Evolutionary conservation across 2,329 filamentous ascomycete genomes (phyloP), one percentile per base, ranked within the genome.

Genomic region (Knufia petricola): DNA sequence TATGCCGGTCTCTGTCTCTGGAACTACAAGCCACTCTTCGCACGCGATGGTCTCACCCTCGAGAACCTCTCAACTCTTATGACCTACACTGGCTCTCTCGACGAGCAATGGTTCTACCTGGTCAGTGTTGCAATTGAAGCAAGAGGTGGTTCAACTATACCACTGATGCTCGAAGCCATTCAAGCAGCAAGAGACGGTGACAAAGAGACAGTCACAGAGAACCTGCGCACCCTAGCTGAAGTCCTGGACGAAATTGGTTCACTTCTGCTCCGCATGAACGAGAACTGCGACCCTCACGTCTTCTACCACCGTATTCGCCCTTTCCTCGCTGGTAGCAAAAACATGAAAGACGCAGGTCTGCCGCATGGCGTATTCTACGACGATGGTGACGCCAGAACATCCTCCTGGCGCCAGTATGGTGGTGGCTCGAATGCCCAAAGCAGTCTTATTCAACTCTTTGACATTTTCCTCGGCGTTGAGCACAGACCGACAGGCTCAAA

Each of bases 61-160:
- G 83, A 92, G 61, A 96, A 98, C 60, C 76, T 98, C 49, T 82
- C 87, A 34, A 92, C 87, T 1, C 74, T 96, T 52, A 80, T 82
- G 60, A 95, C 92, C 13, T 94, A 95, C 62, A 96, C 92, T 13
- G 92, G 92, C 44, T 89, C 88, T 6, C 73, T 94, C 48, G 92
- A 98, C 63, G 92, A 98, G 69, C 95, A 92, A 54, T 98, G 92
- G 92, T 98, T 98, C 64, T 98, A 96, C 64, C 75, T 98, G 10
- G 81, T 96, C 46, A 95, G 88, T 0, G 86, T 95, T 2, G 92
- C 90, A 53, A 95, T 98, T 55, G 92, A 98, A 68, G 88, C 89
- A 48, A 83, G 87, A 49, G 90, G 87, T 21, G 92, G 83, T 0
- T 85, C 88, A 2, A 85, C 89, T 50, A 82, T 98, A 46, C 82